A percentile compares a stretch with the other conserved stretches of the same genome.
phyloP scores from a whole-genome alignment of 1,284 basidiomycete species.

The Apiotrichum mycotoxinovorans region DNA sequence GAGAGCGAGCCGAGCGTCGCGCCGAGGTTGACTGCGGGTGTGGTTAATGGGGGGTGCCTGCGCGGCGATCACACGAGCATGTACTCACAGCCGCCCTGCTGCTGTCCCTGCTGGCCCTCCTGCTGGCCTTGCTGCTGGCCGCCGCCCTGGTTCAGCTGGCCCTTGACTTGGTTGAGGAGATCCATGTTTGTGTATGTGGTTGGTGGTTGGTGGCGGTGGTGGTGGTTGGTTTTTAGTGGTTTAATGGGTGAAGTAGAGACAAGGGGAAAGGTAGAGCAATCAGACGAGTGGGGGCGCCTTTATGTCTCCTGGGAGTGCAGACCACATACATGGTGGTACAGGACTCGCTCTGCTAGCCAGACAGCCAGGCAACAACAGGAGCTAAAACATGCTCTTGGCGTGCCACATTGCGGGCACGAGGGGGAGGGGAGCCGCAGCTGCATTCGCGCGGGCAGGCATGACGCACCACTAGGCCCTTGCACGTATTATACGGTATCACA shows the following conservation, averaged over 20 bases:
- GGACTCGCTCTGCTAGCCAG: too few species aligned
- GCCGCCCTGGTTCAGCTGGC: not conserved
- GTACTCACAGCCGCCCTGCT: conserved; percentile 10
- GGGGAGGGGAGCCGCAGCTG: too few species aligned
- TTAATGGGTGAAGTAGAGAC: not conserved
- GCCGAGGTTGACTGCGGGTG: conserved; percentile 12
- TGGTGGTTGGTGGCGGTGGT: not conserved
- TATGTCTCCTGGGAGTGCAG: too few species aligned
- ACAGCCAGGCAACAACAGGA: too few species aligned
- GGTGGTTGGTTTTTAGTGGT: not conserved
- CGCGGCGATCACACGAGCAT: not conserved
- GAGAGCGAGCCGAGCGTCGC: conserved; percentile 2
- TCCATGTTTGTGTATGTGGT: conserved; percentile 6
- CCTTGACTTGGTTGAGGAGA: conserved; percentile 7
- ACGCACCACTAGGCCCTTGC: too few species aligned
- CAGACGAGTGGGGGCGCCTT: too few species aligned
- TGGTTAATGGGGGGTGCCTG: too few species aligned
- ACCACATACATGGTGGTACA: too few species aligned
- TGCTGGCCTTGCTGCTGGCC: conserved; percentile 5
- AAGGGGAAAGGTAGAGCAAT: not conserved
- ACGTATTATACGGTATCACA: too few species aligned
- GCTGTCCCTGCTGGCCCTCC: conserved; percentile 2
- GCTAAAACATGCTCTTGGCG: too few species aligned
- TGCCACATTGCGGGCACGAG: too few species aligned
- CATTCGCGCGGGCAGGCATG: too few species aligned